A percentile compares a stretch with the other conserved stretches of the same genome.
Evolutionary conservation across 1,139 yeast species (phyloP).

Genomic region (Geotrichum phurueaensis): DNA sequence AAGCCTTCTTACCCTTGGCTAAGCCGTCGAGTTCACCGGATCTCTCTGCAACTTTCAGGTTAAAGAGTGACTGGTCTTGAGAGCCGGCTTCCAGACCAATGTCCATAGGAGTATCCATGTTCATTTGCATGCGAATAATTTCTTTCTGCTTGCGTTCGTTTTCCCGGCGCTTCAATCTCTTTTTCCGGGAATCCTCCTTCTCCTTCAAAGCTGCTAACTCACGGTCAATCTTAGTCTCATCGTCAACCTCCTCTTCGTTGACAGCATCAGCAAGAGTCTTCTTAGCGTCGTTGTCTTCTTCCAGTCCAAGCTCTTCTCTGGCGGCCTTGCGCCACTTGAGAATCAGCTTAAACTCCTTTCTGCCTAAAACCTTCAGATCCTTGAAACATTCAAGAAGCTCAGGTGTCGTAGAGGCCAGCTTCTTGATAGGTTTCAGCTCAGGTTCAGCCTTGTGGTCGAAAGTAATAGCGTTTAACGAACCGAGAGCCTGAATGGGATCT

Average conservation of each 20-base stretch:
- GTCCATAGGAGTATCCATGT: constrained; percentile 88
- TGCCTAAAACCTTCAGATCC: constrained; percentile 90
- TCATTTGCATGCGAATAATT: constrained; percentile 87
- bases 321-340: constrained; percentile 86
- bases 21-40: constrained; percentile 73
- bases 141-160: constrained; percentile 87
- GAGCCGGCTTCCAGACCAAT: constrained; percentile 92
- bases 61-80: constrained; percentile 78
- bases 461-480: constrained; percentile 47
- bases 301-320: constrained; percentile 69
- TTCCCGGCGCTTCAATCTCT: constrained; percentile 73
- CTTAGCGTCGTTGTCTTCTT: constrained; percentile 37
- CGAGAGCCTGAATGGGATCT: constrained; percentile 80
- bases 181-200: constrained; percentile 59
- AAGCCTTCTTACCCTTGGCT: constrained; percentile 74
- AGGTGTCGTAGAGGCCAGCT: constrained; percentile 66
- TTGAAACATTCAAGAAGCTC: constrained; percentile 79
- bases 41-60: constrained; percentile 73
- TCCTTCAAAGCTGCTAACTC: constrained; percentile 72
- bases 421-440: constrained; percentile 66
- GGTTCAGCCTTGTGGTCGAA: constrained; percentile 52
- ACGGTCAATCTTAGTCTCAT: constrained; percentile 83
- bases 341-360: constrained; percentile 79
- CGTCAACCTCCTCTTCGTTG: constrained; percentile 60
- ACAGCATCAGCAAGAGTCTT: constrained; percentile 37